Conservation (phyloP, 139 green algal genomes). For the Chlorella sp. region DNA sequence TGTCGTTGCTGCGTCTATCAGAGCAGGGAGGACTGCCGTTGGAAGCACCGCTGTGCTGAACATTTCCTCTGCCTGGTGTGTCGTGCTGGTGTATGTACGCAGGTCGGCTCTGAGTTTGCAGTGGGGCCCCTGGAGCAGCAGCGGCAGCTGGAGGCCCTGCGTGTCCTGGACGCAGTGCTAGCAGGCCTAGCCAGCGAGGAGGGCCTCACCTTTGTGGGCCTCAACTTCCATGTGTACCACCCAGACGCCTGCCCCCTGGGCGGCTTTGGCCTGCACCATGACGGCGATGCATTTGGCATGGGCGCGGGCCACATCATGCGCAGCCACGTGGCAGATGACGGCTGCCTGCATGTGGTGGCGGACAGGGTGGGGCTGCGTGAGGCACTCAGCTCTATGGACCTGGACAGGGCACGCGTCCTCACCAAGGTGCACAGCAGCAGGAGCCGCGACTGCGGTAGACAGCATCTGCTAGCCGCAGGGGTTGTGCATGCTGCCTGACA, state of each 20-base stretch:
- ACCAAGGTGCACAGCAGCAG: constrained; percentile 26
- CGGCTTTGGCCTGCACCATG: neutral
- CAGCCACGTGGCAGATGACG: constrained; percentile 64
- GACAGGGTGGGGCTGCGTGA: constrained; percentile 36
- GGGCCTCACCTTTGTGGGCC: neutral
- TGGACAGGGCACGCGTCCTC: constrained; percentile 64
- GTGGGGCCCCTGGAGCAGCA: constrained; percentile 53
- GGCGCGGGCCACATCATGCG: constrained; percentile 42
- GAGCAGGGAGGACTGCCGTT: too few relatives aligned
- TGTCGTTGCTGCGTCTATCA: too few relatives aligned
- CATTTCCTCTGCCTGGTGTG: neutral
- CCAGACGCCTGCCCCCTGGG: neutral
- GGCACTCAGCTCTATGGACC: constrained; percentile 55
- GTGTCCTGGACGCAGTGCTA: constrained; percentile 12
- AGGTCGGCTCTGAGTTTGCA: constrained; percentile 62
- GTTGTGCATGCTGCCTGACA: too few relatives aligned
- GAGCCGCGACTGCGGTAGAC: neutral
- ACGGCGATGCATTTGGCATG: neutral
- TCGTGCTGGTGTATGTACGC: neutral
- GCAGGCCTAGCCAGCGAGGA: constrained; percentile 38
- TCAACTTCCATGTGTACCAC: neutral
- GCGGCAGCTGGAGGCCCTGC: constrained; percentile 60
- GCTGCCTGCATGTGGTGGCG: constrained; percentile 67
- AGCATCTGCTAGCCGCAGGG: too few relatives aligned
- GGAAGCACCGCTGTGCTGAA: neutral